phyloP scores from a whole-genome alignment of 148 eudicot genomes.

The Bassia scoparia region DNA sequence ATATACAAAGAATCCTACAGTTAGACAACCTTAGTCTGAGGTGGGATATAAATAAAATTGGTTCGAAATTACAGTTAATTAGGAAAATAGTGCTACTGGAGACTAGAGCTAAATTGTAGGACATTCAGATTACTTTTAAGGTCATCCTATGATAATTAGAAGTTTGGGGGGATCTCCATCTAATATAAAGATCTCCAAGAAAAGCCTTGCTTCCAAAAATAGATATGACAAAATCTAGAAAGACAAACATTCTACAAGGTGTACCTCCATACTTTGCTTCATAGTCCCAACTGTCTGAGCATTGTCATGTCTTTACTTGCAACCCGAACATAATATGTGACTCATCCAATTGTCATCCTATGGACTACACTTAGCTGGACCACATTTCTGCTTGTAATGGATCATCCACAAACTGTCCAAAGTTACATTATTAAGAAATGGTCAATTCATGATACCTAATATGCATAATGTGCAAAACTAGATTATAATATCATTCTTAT shows the following conservation, averaged over 20 bases:
- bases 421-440: constrained; percentile 3
- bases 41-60: neutral
- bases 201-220: neutral
- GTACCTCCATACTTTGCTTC: constrained; percentile 97
- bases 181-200: neutral
- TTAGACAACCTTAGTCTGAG: neutral
- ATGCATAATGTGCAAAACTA: neutral
- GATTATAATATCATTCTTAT: no score
- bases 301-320: constrained; percentile 97
- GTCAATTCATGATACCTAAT: neutral
- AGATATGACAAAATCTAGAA: neutral
- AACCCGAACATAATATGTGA: constrained; percentile 88
- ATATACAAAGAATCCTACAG: neutral
- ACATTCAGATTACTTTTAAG: no score
- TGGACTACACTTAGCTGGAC: constrained; percentile 83
- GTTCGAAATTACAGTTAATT: neutral
- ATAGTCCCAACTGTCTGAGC: constrained; percentile 85
- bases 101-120: neutral
- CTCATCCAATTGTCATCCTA: constrained; percentile 95
- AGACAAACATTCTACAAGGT: neutral
- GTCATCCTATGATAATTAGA: no score
- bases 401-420: constrained; percentile 67
- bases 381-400: constrained; percentile 86
- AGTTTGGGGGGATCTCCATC: no score
- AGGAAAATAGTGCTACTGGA: neutral